Base-by-base conservation (phyloP, 78 protist species). In the Dictyostelium intermedium region DNA sequence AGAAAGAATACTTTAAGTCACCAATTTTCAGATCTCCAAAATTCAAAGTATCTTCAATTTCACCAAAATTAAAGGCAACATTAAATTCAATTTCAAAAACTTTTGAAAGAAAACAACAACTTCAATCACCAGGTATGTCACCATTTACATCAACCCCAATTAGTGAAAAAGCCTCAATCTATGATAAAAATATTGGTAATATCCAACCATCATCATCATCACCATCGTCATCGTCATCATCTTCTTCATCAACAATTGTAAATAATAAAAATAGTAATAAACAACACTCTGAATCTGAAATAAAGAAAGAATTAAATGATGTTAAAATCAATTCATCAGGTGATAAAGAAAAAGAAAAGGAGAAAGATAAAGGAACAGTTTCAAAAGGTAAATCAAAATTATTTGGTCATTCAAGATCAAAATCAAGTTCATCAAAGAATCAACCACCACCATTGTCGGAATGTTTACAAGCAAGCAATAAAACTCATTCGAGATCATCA, bases 21-120 rank as follows among this genome's bases (percentile, higher is more conserved):
- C 82, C 82, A 41, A 41, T 41, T n/a, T 77, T 77, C 37, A 43
- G 39, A 77, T 77, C 82, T 10, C 60, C 60, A n/a, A 41, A 35
- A 41, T 43, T 43, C 60, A 77, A 77, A 25, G 60, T 77, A 39
- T 35, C 82, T 3, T 56, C 86, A 13, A 23, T 82, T 13, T 82
- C 86, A 82, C 86, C 86, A 30, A 82, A 82, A 35, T 45, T 82
- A 25, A 82, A 34, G 35, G 37, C 86, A 30, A 82, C 61, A 6
- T 30, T 80, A 20, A 47, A 39, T 80, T 47, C 84, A 80, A 47
- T 80, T 5, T 35, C 60, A n/a, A 27, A 35, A 41, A 39, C 82
- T 10, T 43, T 77, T 37, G 50, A 73, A 41, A 77, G 18, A 41
- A 66, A 66, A 27, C 34, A n/a, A 27, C 25, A n/a, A 25, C 13